Percentiles rank a stretch among this genome's conserved stretches.
Evolutionary conservation across 768 basidiomycete species (phyloP).

Genomic region (Lentinula raphanica): DNA sequence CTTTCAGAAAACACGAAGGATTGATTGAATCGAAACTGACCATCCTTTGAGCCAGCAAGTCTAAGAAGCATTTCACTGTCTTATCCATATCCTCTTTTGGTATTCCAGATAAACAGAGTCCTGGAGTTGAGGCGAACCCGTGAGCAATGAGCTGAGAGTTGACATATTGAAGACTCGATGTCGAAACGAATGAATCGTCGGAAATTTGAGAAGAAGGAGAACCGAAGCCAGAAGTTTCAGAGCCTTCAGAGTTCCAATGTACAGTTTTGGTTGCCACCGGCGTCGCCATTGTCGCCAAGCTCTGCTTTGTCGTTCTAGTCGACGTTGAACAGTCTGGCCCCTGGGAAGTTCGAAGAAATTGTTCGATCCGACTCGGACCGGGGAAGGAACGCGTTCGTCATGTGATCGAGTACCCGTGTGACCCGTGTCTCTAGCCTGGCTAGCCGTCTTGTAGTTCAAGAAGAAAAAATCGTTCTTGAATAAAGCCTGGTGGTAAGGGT

Average conservation of each 20-base stretch:
- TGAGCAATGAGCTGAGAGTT: slow-evolving; percentile 81
- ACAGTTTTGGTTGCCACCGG: slow-evolving; percentile 32
- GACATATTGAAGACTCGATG: slow-evolving; percentile 70
- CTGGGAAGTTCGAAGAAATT: no score
- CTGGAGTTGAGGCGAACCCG: slow-evolving; percentile 62
- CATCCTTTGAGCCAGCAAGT: slow-evolving; percentile 70
- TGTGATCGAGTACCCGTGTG: no score
- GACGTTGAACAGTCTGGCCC: no score
- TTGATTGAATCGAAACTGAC: slow-evolving; percentile 37
- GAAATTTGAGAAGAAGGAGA: slow-evolving; percentile 43
- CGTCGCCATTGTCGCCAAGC: slow-evolving; percentile 18
- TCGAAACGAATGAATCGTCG: slow-evolving; percentile 41
- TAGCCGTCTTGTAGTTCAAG: no score
- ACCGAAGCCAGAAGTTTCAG: slow-evolving; percentile 27
- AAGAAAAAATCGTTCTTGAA: no score
- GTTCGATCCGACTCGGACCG: no score
- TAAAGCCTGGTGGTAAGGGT: no score
- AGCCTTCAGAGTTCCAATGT: slow-evolving; percentile 38
- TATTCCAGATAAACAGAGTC: slow-evolving; percentile 64
- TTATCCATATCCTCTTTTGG: slow-evolving; percentile 49
- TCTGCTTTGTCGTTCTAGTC: no score
- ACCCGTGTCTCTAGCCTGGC: no score
- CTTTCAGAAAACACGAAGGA: neutral
- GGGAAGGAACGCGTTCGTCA: no score
- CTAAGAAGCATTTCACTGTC: slow-evolving; percentile 69